These are phyloP conservation scores for Cystobasidium pallidum DNA, from an alignment of 1,284 basidiomycete genomes.

Conservation along the genomic window DNA sequence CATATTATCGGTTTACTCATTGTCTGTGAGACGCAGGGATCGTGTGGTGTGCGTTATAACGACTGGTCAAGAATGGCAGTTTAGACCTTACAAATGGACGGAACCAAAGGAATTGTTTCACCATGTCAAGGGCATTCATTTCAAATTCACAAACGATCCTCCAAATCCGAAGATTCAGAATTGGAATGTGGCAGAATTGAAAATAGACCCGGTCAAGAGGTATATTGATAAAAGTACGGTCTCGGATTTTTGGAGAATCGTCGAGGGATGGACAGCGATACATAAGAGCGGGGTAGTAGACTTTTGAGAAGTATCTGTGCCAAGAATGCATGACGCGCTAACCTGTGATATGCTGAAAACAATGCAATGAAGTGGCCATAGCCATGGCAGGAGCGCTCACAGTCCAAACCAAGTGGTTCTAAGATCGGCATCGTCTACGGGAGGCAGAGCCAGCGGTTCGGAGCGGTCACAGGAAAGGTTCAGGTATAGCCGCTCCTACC, in stretches of 20 bases:
- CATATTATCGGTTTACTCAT: background rate
- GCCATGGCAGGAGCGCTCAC: too few relatives aligned
- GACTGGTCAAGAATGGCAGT: slow-evolving; percentile 97
- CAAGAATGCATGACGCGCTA: too few relatives aligned
- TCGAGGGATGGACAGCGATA: slow-evolving; percentile 79
- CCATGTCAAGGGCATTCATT: slow-evolving; percentile 90
- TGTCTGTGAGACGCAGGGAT: slow-evolving; percentile 68
- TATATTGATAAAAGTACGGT: slow-evolving; percentile 96
- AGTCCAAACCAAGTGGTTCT: too few relatives aligned
- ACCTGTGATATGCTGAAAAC: too few relatives aligned
- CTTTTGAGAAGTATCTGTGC: too few relatives aligned
- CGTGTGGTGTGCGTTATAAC: slow-evolving; percentile 96
- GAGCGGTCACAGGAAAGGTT: too few relatives aligned
- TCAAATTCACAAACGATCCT: slow-evolving; percentile 89
- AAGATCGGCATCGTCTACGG: too few relatives aligned
- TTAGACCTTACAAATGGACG: slow-evolving; percentile 92
- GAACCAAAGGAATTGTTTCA: slow-evolving; percentile 90
- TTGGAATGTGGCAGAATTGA: slow-evolving; percentile 95
- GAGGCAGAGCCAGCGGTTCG: too few relatives aligned
- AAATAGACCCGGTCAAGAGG: slow-evolving; percentile 86
- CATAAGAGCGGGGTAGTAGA: slow-evolving; percentile 72
- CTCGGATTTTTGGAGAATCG: slow-evolving; percentile 88
- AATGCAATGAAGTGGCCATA: too few relatives aligned
- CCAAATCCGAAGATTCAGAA: slow-evolving; percentile 84
- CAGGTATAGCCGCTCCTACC: too few relatives aligned